Base-by-base conservation (phyloP, 2,329 filamentous ascomycete species). In the Hypoxylon sp. region DNA sequence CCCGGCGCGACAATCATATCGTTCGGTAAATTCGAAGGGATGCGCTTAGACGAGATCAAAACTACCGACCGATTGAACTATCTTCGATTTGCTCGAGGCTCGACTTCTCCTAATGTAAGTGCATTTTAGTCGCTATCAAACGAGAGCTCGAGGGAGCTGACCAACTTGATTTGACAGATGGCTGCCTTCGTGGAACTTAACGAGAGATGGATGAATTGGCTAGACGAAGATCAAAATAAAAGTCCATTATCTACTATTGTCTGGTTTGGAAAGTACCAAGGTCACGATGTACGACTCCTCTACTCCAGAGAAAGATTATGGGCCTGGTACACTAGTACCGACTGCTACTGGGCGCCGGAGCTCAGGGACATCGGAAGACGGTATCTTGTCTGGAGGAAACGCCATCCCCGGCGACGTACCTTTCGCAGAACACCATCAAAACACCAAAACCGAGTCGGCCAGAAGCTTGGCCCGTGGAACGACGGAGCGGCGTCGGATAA, bases 221-320 rank as follows among this genome's bases (percentile, higher is more conserved):
- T 41, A 7, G 48, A 51, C 17, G 27, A 40, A 21, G 12, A 4
- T 8, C 6, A n/a, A n/a, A n/a, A n/a, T n/a, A n/a, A 20, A 16
- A 41, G 29, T 11, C 48, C 48, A 3, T 7, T 51, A 4, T 46
- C 41, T 5, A 45, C 48, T 13, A 35, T 11, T 11, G 35, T 46
- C 4, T 51, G 48, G 48, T 51, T 46, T 16, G 48, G 48, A 6
- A 29, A 29, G 17, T 26, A 40, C 15, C 12, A 19, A 30, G 48
- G 41, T 17, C 25, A 35, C 9, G 41, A 51, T 20, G 1, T 51
- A 15, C 48, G 34, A 13, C 13, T 35, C 19, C 21, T 46, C 1
- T 40, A 40, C 9, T 25, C 31, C 11, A 35, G 23, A 15, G 23
- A 29, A 7, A 26, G 30, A 12, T 15, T 21, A 23, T 51, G 48